Evolutionary conservation across 208 protist species (phyloP).

Genomic region (Leishmania braziliensis): DNA sequence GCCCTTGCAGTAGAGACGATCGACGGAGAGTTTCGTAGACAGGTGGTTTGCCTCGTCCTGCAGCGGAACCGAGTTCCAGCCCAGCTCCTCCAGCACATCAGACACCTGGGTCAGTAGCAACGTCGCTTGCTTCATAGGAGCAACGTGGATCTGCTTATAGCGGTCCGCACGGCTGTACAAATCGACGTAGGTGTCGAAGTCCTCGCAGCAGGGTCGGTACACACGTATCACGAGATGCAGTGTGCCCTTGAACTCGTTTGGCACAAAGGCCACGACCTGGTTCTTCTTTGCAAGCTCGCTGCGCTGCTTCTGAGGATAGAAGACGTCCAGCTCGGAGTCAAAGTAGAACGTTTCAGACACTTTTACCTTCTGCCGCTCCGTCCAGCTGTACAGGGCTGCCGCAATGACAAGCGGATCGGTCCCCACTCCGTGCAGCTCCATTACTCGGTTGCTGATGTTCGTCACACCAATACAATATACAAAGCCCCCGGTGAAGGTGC

Average conservation of each 20-base stretch:
- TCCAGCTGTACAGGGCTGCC: slow-evolving; percentile 63
- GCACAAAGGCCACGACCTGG: slow-evolving; percentile 74
- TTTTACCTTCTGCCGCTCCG: slow-evolving; percentile 47
- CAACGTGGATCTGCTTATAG: slow-evolving; percentile 82
- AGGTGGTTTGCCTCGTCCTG: slow-evolving; percentile 40
- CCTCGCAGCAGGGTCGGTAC: slow-evolving; percentile 70
- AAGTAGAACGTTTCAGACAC: slow-evolving; percentile 92
- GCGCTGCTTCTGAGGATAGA: slow-evolving; percentile 82
- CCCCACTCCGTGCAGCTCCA: slow-evolving; percentile 65
- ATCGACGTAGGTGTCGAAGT: slow-evolving; percentile 87
- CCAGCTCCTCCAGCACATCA: slow-evolving; percentile 82
- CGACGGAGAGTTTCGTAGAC: slow-evolving; percentile 26
- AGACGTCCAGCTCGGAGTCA: slow-evolving; percentile 74
- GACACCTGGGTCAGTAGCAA: slow-evolving; percentile 73
- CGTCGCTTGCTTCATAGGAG: slow-evolving; percentile 87
- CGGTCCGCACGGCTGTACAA: slow-evolving; percentile 76
- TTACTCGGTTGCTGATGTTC: slow-evolving; percentile 64
- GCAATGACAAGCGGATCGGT: slow-evolving; percentile 79
- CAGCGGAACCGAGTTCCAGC: slow-evolving; percentile 50
- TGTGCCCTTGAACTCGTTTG: slow-evolving; percentile 71
- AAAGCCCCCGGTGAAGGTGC: slow-evolving; percentile 70
- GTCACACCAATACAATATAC: slow-evolving; percentile 57
- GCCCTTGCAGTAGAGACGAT: slow-evolving; percentile 57
- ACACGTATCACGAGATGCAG: slow-evolving; percentile 76
- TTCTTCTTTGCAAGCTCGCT: slow-evolving; percentile 59